Evolutionary conservation across 495 filamentous ascomycete genomes (phyloP).

Genomic region (Neurospora tetrasperma): DNA sequence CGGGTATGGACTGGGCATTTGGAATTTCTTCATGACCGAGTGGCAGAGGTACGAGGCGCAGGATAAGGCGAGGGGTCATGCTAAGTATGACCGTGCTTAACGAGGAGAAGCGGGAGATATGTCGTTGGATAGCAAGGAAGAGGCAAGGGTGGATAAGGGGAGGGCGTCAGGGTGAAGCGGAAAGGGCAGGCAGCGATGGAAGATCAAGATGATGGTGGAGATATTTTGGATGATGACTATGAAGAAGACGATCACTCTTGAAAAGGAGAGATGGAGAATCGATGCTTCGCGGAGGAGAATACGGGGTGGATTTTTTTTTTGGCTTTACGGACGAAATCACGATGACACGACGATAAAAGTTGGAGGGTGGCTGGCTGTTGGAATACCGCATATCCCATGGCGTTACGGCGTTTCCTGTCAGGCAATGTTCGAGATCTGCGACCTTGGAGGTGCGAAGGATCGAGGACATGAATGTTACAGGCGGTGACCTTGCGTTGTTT

Average conservation of each 20-base stretch:
- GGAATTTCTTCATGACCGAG: constrained; percentile 47
- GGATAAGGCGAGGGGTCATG: constrained; percentile 10
- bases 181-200: background rate
- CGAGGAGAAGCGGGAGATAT: background rate
- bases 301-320: background rate
- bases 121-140: background rate
- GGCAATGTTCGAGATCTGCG: background rate
- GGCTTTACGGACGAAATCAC: background rate
- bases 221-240: background rate
- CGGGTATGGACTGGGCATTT: constrained; percentile 43
- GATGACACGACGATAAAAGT: background rate
- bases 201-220: background rate
- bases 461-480: background rate
- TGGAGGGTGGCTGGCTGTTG: background rate
- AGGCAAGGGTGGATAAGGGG: background rate
- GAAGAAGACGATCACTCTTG: background rate
- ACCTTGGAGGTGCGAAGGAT: background rate
- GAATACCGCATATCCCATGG: background rate
- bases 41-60: constrained; percentile 37
- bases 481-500: background rate
- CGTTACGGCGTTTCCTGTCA: constrained; percentile 1
- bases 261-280: background rate
- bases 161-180: background rate
- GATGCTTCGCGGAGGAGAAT: background rate
- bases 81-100: background rate